phyloP scores from a whole-genome alignment of 148 eudicot genomes.

The Vaccinium macrocarpon region DNA sequence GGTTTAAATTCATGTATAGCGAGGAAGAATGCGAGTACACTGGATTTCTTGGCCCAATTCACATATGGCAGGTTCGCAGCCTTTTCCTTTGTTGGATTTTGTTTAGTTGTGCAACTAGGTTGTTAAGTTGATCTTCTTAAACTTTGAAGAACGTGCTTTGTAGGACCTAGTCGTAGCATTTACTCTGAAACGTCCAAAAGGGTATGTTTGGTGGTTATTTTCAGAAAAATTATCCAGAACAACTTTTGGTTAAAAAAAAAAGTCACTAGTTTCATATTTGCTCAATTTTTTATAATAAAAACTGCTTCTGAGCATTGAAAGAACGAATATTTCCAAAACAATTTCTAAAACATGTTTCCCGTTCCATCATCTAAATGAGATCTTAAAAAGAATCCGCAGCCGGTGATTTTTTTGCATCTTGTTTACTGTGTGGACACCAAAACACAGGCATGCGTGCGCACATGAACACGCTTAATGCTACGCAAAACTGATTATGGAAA shows the following conservation, averaged over 20 bases:
- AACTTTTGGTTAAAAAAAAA: neutral
- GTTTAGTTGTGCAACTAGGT: neutral
- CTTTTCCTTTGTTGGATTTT: neutral
- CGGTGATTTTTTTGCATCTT: no score
- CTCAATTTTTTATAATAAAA: neutral
- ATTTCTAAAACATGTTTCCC: neutral
- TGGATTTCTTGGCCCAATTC: constrained; percentile 75
- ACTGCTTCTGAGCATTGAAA: neutral
- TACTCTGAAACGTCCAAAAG: neutral
- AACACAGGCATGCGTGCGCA: no score
- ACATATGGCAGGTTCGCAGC: constrained; percentile 85
- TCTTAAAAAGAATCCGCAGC: neutral
- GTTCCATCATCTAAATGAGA: neutral
- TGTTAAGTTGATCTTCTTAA: neutral
- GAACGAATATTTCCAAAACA: neutral
- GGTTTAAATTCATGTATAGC: constrained; percentile 67
- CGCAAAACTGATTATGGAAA: neutral
- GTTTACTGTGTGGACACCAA: no score
- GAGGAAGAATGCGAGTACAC: constrained; percentile 66
- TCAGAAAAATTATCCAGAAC: neutral
- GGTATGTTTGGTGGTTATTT: neutral
- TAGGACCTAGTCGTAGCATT: neutral
- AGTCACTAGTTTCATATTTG: neutral
- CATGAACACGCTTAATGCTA: neutral
- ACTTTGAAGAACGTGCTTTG: neutral